Evolutionary conservation across 2,329 filamentous ascomycete species (phyloP), one percentile per base, ranked within the genome.

Genomic region (Ceratocystis eucalypticola): DNA sequence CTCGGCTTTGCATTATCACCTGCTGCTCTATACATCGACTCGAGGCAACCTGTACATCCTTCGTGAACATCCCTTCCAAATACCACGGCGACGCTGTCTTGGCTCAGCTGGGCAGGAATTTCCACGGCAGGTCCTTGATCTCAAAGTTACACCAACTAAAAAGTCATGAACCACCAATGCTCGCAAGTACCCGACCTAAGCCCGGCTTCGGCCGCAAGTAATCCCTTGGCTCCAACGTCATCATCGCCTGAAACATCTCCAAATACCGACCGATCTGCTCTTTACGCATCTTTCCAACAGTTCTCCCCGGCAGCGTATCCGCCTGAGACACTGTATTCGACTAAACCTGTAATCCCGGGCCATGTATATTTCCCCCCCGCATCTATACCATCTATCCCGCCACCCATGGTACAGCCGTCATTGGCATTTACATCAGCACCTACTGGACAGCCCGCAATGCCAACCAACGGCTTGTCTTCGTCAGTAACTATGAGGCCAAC

Each of bases 91-190:
- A 30, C 53, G 53, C 53, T 59, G 28, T 59, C 28, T n/a, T 33
- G 28, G 28, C 28, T 17, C 28, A 30, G 28, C 28, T 37, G 3
- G 28, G 12, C 22, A 59, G 8, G 33, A 30, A 12, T 20, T 25
- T 25, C 20, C 3, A 7, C 53, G 1, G 15, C 28, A 12, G 12
- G 28, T 10, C 20, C 7, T 53, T 30, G 17, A 2, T 6, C 25
- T n/a, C 17, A 30, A 17, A 37, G 53, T 20, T 59, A n/a, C 17
- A 62, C 33, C 28, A 3, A 46, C 17, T 41, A 12, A 48, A 5
- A 28, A 61, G 28, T 45, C 44, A 67, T 67, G 66, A 67, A 67
- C 55, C 66, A 37, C 22, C 57, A 55, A 25, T 67, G 41, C n/a
- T 12, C 63, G 22, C 63, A 65, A n/a, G 37, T 65, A 30, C 57